Evolutionary conservation across 2,329 filamentous ascomycete species (phyloP), one percentile per base, ranked within the genome.

Genomic region (Ustulina deusta): DNA sequence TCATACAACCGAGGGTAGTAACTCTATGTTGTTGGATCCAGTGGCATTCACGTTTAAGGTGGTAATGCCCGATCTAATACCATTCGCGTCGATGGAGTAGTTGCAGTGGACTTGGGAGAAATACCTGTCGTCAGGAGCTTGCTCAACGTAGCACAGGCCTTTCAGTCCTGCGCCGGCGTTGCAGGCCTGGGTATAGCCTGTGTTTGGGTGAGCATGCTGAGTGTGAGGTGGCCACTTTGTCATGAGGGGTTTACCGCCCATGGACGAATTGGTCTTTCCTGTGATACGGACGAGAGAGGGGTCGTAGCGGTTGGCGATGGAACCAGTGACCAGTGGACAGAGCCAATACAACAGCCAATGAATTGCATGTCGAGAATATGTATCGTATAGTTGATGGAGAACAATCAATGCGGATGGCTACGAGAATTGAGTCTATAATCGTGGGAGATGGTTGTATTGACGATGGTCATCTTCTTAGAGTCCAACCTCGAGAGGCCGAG

Each of bases 161-260:
- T 75, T 71, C 2, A 71, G 72, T 36, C 64, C 73, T 15, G 72
- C 72, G 36, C 73, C 72, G 15, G 72, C 69, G 40, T 75, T 72
- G 59, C 74, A 76, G 0, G 73, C 69, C 6, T 60, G 61, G 10
- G 65, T 69, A 38, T 73, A 74, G n/a, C 73, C 74, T 76, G 25
- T 32, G 36, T 1, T 46, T 27, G 29, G 29, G 13, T 57, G 58
- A 57, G 54, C 15, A 4, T 38, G 17, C 1, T 34, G 42, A 48
- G 5, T 13, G 22, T 36, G 25, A 34, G 42, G 7, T 27, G 15
- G 20, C 9, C 4, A 34, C 4, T 29, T 0, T 34, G 20, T 22
- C 2, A 15, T 20, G 25, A 34, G 42, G 40, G n/a, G 54, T 63
- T 57, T 66, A 75, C 74, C 74, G 51, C 74, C 61, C 22, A 76